These are phyloP conservation scores for Trichosporon sp. DNA, from an alignment of 1,284 basidiomycete genomes.

Conservation along the genomic window DNA sequence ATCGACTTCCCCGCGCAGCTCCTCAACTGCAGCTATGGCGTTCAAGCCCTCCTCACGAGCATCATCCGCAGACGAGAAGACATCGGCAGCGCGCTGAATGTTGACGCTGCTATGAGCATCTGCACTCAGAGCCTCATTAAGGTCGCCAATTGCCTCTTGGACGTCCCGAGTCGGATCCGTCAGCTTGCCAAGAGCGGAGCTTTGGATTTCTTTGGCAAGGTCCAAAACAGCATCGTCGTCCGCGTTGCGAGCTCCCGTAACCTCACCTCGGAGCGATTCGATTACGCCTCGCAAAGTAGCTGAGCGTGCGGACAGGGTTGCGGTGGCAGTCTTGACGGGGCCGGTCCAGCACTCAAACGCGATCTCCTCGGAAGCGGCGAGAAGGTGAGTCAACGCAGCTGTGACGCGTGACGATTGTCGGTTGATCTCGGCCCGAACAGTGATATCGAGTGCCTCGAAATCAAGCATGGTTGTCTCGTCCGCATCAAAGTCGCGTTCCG, in stretches of 20 bases:
- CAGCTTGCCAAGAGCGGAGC: slow-evolving; percentile 15
- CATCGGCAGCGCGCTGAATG: slow-evolving; percentile 25
- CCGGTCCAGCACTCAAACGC: slow-evolving; percentile 26
- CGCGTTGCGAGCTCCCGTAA: neutral
- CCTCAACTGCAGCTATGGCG: slow-evolving; percentile 19
- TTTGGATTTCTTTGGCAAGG: slow-evolving; percentile 3
- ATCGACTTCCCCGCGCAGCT: slow-evolving; percentile 25
- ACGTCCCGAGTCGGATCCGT: slow-evolving; percentile 6
- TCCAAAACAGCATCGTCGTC: neutral
- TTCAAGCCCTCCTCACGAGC: slow-evolving; percentile 27
- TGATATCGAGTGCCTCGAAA: slow-evolving; percentile 65
- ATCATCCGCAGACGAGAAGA: slow-evolving; percentile 29
- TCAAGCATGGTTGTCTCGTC: slow-evolving; percentile 58
- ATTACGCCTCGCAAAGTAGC: slow-evolving; percentile 3
- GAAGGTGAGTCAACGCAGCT: slow-evolving; percentile 60
- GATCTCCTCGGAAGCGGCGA: slow-evolving; percentile 9
- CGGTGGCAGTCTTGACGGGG: slow-evolving; percentile 23
- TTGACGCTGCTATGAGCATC: slow-evolving; percentile 15
- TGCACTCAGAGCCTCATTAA: slow-evolving; percentile 25
- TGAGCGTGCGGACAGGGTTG: neutral
- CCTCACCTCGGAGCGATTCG: neutral
- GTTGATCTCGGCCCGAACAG: slow-evolving; percentile 71
- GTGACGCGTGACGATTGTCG: slow-evolving; percentile 66
- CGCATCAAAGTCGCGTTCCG: neutral
- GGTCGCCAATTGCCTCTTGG: slow-evolving; percentile 20